Conservation (phyloP, 2,329 filamentous ascomycete genomes). For the Fusarium sp. region DNA sequence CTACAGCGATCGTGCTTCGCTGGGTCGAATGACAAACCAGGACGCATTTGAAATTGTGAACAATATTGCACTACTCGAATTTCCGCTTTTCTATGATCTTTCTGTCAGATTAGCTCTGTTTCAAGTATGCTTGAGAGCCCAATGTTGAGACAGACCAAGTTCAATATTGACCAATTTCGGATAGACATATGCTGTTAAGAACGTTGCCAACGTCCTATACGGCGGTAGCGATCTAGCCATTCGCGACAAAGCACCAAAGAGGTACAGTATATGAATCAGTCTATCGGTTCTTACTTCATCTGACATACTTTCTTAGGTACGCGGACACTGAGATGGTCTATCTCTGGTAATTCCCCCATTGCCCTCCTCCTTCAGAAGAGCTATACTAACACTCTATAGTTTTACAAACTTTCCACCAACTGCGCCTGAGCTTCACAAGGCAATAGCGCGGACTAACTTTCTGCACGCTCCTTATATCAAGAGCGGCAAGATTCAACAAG, state of each 20-base stretch:
- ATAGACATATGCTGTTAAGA: constrained; percentile 56
- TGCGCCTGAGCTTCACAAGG: constrained; percentile 48
- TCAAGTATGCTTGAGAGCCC: constrained; percentile 45
- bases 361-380: neutral
- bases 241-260: constrained; percentile 49
- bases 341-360: constrained; percentile 44
- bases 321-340: constrained; percentile 56
- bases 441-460: constrained; percentile 55
- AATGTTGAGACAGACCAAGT: neutral
- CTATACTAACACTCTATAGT: constrained; percentile 31
- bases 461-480: constrained; percentile 53
- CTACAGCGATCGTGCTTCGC: constrained; percentile 51
- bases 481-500: constrained; percentile 51
- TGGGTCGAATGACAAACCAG: constrained; percentile 55
- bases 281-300: neutral
- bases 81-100: constrained; percentile 53
- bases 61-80: constrained; percentile 50
- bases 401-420: constrained; percentile 48
- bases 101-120: constrained; percentile 55
- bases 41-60: constrained; percentile 59
- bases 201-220: constrained; percentile 52
- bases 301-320: constrained; percentile 48
- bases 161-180: neutral
- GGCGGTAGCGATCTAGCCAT: constrained; percentile 52
- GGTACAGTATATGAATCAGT: constrained; percentile 46